Conservation (phyloP, 176 grass and related monocot species). For the maize (Zea mays) region Zm-B73-REFERENCE-NAM-5.0 NC_050100.1:87259001-87259500, state of each 20-base stretch:
- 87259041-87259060: constrained; percentile 78
- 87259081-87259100: neutral
- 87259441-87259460: too few relatives aligned
- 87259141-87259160: constrained; percentile 48
- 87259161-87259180: neutral
- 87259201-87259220: neutral
- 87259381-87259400: neutral
- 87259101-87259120: constrained; percentile 35
- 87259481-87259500: too few relatives aligned
- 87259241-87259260: neutral
- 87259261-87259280: neutral
- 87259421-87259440: neutral
- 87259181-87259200: constrained; percentile 5
- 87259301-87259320: too few relatives aligned
- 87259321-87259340: neutral
- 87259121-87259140: constrained; percentile 65
- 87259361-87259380: neutral
- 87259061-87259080: constrained; percentile 55
- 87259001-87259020: constrained; percentile 32
- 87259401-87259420: neutral
- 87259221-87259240: neutral
- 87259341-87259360: too few relatives aligned
- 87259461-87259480: too few relatives aligned
- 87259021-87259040: constrained; percentile 73
- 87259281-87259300: too few relatives aligned